phyloP scores from a whole-genome alignment of 2,329 filamentous ascomycete species.

The Waltergamsia citrina region DNA sequence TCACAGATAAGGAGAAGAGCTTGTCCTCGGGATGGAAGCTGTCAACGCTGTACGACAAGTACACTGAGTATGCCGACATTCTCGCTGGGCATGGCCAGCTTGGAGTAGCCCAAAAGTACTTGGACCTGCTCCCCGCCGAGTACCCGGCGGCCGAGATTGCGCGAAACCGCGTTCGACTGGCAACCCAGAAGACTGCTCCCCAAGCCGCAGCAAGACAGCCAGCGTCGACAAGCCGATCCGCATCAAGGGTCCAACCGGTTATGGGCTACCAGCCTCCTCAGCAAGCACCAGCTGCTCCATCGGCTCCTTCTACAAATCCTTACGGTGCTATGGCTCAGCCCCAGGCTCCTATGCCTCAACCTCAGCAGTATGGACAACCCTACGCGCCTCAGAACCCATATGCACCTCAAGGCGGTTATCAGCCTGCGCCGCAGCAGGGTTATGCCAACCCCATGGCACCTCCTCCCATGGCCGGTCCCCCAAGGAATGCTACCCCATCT shows the following conservation, averaged over 20 bases:
- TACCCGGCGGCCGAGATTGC: constrained; percentile 86
- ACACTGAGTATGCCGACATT: constrained; percentile 94
- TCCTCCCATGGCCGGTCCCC: constrained; percentile 26
- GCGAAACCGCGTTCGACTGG: constrained; percentile 73
- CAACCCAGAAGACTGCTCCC: constrained; percentile 47
- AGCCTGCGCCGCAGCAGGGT: constrained; percentile 33
- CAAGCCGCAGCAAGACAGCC: constrained; percentile 16
- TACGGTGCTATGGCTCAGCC: constrained; percentile 16
- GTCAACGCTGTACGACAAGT: constrained; percentile 80
- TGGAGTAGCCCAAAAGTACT: constrained; percentile 78
- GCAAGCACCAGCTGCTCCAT: constrained; percentile 14
- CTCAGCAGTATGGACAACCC: too few relatives aligned
- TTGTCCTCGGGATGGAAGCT: constrained; percentile 82
- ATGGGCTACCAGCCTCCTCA: constrained; percentile 41
- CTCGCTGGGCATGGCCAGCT: constrained; percentile 84
- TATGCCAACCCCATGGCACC: constrained; percentile 24
- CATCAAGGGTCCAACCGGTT: constrained; percentile 29
- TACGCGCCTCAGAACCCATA: constrained; percentile 4
- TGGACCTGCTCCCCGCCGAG: constrained; percentile 72
- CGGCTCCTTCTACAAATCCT: constrained; percentile 17
- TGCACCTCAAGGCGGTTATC: constrained; percentile 37
- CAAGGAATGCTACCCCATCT: constrained; percentile 57
- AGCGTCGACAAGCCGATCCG: constrained; percentile 19
- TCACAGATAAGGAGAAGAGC: constrained; percentile 66
- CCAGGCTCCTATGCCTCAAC: constrained; percentile 13